Percentiles rank a stretch among this genome's conserved stretches.
Evolutionary conservation across 768 basidiomycete genomes (phyloP).

Genomic region (Galerina marginata): DNA sequence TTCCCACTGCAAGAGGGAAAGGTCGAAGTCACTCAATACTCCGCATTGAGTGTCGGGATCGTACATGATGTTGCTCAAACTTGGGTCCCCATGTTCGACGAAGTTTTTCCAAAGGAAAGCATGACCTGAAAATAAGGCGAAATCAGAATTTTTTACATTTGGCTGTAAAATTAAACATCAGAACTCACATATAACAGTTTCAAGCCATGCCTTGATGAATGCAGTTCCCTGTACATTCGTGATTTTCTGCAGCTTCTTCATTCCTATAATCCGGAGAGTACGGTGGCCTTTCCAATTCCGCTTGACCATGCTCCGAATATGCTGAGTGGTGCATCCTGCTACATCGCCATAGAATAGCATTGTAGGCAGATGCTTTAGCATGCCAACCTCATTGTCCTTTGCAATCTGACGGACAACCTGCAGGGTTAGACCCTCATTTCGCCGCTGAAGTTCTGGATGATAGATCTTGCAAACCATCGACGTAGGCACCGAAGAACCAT

Average conservation of each 20-base stretch:
- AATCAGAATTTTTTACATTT: no score
- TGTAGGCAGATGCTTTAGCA: constrained; percentile 9
- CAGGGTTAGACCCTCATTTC: constrained; percentile 7
- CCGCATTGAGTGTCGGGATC: constrained; percentile 22
- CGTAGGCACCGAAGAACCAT: background rate
- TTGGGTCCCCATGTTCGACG: constrained; percentile 36
- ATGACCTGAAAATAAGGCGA: constrained; percentile 16
- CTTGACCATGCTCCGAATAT: constrained; percentile 7
- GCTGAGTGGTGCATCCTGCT: background rate
- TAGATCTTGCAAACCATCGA: constrained; percentile 9
- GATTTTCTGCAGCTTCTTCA: constrained; percentile 9
- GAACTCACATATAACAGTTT: no score
- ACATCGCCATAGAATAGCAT: constrained; percentile 11
- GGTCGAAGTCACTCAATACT: constrained; percentile 37
- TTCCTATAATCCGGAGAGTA: background rate
- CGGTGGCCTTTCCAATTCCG: constrained; percentile 9
- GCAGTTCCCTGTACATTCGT: no score
- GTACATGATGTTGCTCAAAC: constrained; percentile 36
- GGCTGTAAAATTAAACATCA: background rate
- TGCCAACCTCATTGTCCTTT: background rate
- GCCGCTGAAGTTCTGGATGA: constrained; percentile 7
- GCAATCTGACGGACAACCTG: constrained; percentile 2
- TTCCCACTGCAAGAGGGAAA: constrained; percentile 19
- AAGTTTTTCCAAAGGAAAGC: constrained; percentile 32
- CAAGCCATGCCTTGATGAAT: no score